Evolutionary conservation across 257 asterid genomes (phyloP), one percentile per base, ranked within the genome.

Genomic region (Solanum rostratum): DNA sequence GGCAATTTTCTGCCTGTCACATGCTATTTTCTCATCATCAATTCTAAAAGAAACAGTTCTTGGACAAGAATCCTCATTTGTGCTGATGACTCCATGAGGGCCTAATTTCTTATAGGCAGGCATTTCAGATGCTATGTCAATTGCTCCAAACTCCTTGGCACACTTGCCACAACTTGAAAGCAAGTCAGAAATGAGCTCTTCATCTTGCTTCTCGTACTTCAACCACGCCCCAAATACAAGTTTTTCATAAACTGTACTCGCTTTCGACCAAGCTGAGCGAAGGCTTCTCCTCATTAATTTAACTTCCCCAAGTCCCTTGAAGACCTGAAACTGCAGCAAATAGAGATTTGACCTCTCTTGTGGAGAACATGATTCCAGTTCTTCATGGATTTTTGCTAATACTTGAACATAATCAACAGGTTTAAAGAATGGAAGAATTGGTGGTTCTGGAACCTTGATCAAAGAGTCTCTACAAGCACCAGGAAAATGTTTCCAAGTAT

Each of bases 351-450:
- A 92, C 82, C 93, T 92, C 87, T 97, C 94, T 53, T 89, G 86
- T 1, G 91, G 90, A 22, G 91, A 84, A 83, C 99, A 97, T 65
- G 92, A 90, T 83, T 97, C 99, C 7, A 97, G 99, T 84, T 95
- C 97, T 91, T 97, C 99, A 49, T 97, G 99, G 62, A 97, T 90
- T 91, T 91, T 92, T 87, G 99, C 97, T 82, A 97, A 89, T 82
- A 94, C 99, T 87, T 95, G 90, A 71, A 97, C 99, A 84, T 95
- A 97, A 88, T 95, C 97, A 78, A 95, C 91, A 41, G 99, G 99
- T 88, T 94, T 97, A 86, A 91, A 97, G 85, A 86, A 88, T 6
- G 99, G 99, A 85, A 94, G 93, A 90, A 97, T 87, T 15, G 92
- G 89, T 59, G 99, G 99, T 81, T 97, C 98, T 1, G 98, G 94